Evolutionary conservation across 768 basidiomycete species (phyloP).

Genomic region (Amanita rubescens): DNA sequence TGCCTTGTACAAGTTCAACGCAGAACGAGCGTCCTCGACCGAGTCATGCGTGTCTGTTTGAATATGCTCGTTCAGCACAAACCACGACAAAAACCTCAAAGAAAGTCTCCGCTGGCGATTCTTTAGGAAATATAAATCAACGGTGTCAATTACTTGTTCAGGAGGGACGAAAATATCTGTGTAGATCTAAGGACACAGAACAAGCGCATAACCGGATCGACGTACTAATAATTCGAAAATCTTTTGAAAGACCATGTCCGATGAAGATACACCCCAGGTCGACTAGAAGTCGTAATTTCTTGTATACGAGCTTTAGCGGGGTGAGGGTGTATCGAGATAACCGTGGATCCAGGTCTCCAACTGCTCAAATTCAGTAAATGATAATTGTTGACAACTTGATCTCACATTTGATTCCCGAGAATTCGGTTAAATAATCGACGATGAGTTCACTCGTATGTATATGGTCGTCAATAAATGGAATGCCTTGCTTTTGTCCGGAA

Average conservation of each 20-base stretch:
- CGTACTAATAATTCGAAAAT: conserved; percentile 97
- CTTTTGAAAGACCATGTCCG: conserved; percentile 94
- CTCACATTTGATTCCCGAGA: conserved; percentile 91
- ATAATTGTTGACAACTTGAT: neutral
- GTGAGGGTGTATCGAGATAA: conserved; percentile 84
- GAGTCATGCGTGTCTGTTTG: conserved; percentile 95
- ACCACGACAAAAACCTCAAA: conserved; percentile 90
- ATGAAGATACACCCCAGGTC: conserved; percentile 96
- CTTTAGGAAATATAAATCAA: conserved; percentile 88
- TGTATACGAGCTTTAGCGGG: conserved; percentile 96
- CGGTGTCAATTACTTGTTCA: conserved; percentile 93
- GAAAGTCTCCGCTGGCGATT: conserved; percentile 82
- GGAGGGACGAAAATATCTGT: conserved; percentile 94
- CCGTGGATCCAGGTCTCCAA: conserved; percentile 85
- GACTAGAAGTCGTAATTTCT: conserved; percentile 88
- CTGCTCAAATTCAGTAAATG: conserved; percentile 31
- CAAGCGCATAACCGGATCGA: conserved; percentile 5
- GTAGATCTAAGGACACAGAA: neutral
- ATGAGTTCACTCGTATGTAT: conserved; percentile 95
- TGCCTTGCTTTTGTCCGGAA: conserved; percentile 66
- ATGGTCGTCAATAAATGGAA: conserved; percentile 97
- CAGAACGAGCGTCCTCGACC: conserved; percentile 93
- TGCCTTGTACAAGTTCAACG: conserved; percentile 77
- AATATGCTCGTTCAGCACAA: conserved; percentile 84
- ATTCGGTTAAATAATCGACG: conserved; percentile 96